Percentiles rank a stretch among this genome's conserved stretches.
phyloP scores from a whole-genome alignment of 2,329 filamentous ascomycete species.

The Trichoderma guizhouense region DNA sequence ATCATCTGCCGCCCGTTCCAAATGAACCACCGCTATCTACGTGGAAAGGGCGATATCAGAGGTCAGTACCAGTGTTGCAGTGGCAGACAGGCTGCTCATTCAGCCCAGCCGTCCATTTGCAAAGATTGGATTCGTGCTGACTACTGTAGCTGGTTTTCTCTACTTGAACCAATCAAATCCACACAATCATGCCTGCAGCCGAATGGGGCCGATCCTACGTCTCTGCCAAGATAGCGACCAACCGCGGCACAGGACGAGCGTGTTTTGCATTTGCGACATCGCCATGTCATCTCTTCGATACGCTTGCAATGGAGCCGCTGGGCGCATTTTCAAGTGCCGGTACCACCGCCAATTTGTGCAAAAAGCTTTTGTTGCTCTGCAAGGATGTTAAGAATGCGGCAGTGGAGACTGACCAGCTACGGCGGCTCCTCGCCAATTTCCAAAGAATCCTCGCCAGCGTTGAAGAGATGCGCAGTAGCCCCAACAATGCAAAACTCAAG shows the following conservation, averaged over 20 bases:
- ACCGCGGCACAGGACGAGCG: not conserved
- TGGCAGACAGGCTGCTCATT: not conserved
- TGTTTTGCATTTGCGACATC: not conserved
- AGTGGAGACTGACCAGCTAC: not conserved
- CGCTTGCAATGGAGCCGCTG: not conserved
- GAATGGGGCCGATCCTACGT: not conserved
- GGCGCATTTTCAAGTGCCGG: not conserved
- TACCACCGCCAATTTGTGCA: not conserved
- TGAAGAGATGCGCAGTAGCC: not conserved
- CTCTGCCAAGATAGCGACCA: not conserved
- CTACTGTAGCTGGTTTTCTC: not conserved
- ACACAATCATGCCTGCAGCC: not conserved
- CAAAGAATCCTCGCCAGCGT: not conserved
- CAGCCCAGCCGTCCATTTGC: not conserved
- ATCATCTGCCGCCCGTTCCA: not conserved
- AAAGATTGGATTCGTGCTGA: not conserved
- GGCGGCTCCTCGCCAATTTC: not conserved
- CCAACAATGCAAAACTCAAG: not conserved
- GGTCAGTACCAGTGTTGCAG: not conserved
- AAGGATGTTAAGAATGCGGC: not conserved
- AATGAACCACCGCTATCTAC: not conserved
- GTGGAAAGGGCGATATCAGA: not conserved
- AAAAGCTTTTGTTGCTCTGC: not conserved
- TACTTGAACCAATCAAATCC: not conserved
- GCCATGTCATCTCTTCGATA: not conserved